phyloP scores from a whole-genome alignment of 2,329 filamentous ascomycete genomes.

The Macroventuria anomochaeta region DNA sequence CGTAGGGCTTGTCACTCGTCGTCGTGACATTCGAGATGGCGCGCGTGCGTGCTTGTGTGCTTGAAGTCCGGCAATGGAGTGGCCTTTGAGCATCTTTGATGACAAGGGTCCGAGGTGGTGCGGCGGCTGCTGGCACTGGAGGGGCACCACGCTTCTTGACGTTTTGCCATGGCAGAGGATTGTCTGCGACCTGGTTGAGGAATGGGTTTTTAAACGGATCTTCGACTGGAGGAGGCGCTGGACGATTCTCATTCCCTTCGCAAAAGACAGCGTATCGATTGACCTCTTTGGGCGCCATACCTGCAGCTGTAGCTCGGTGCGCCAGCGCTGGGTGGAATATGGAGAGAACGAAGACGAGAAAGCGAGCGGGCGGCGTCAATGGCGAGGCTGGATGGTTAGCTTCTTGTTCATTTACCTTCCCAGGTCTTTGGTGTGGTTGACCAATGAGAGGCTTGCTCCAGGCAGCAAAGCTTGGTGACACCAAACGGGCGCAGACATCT shows the following conservation, averaged over 20 bases:
- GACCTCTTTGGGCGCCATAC: constrained; percentile 23
- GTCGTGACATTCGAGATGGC: constrained; percentile 15
- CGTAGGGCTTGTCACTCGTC: constrained; percentile 20
- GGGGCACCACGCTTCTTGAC: constrained; percentile 30
- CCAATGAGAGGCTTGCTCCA: constrained; percentile 1
- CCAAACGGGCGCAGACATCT: constrained; percentile 11
- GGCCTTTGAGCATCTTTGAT: constrained; percentile 18
- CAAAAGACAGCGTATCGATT: constrained; percentile 39
- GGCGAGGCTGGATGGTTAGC: neutral
- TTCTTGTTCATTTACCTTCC: constrained; percentile 1
- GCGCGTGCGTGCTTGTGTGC: constrained; percentile 11
- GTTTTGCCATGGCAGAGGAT: constrained; percentile 35
- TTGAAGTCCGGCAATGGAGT: neutral
- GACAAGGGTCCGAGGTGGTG: constrained; percentile 12
- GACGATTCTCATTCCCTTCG: constrained; percentile 17
- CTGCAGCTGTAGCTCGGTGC: neutral
- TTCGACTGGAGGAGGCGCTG: constrained; percentile 1
- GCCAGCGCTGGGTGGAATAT: neutral
- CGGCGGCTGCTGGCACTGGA: neutral
- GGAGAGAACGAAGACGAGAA: neutral
- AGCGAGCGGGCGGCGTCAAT: neutral
- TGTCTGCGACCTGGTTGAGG: constrained; percentile 32
- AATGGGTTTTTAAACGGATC: constrained; percentile 27
- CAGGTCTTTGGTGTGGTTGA: neutral
- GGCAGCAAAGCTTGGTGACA: constrained; percentile 11